Evolutionary conservation across 1,284 basidiomycete genomes (phyloP), one percentile per base, ranked within the genome.

Genomic region (Fistulinella staudtii): DNA sequence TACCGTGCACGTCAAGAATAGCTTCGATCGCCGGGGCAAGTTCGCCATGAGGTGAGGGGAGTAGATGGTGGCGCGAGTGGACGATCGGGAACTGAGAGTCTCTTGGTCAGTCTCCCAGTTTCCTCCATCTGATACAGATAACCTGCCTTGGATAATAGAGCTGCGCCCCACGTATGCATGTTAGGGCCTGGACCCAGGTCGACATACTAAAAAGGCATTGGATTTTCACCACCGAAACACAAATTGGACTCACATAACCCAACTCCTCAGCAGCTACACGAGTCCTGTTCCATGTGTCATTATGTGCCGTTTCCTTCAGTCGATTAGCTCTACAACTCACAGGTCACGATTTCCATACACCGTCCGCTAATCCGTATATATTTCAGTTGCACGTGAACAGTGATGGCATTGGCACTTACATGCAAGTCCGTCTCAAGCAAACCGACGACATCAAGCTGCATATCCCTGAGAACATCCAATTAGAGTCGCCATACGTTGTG

Each of bases 21-120:
- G 93, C 93, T 60, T 89, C 86, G 43, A 94, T 94, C 0, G 92
- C 92, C 0, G 93, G 93, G 0, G 93, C 93, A 14, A 97, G 80
- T 65, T 97, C 93, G 14, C 91, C 87, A 41, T 76, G 68, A 5
- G 93, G 93, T 1, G 91, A 94, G 0, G 93, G 93, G 20, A 96
- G 75, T 4, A 96, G 75, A 61, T 95, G 89, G 59, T 96, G 93
- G 5, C 82, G 87, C 4, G 89, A 89, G 57, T 86, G 85, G 57
- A 96, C 74, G 63, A 97, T 96, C 0, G 93, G 93, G 69, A 92
- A 96, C 80, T 89, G 48, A 17, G n/a, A 35, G 5, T 6, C 36
- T n/a, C 14, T 15, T n/a, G 14, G 25, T 56, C 29, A 52, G 22
- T 15, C 33, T 41, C 34, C 20, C 14, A 8, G 18, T 9, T 14